phyloP scores from a whole-genome alignment of 2,329 filamentous ascomycete genomes.

The Aspergillus carbonarius region DNA sequence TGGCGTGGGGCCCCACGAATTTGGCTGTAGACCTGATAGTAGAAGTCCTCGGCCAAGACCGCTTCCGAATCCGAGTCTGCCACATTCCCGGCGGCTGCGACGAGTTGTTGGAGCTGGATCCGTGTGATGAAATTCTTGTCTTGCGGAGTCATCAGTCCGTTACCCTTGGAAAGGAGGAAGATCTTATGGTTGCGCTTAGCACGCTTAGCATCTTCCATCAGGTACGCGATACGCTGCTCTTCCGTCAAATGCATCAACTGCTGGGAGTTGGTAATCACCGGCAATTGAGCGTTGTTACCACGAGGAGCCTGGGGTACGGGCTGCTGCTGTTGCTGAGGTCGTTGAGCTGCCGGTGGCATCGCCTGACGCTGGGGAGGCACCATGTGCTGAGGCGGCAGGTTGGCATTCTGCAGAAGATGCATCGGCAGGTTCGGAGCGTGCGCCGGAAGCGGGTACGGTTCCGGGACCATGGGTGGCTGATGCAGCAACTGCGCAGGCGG shows the following conservation, averaged over 20 bases:
- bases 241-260: conserved; percentile 77
- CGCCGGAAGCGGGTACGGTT: conserved; percentile 44
- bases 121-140: conserved; percentile 99
- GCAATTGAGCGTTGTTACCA: conserved; percentile 38
- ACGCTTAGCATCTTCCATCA: conserved; percentile 89
- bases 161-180: conserved; percentile 85
- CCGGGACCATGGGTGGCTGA: conserved; percentile 41
- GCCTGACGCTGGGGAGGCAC: conserved; percentile 40
- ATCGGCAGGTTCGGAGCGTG: conserved; percentile 57
- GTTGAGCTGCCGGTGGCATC: conserved; percentile 37
- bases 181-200: conserved; percentile 99
- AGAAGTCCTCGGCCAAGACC: conserved; percentile 88
- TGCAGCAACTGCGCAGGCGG: conserved; percentile 39
- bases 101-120: conserved; percentile 94
- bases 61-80: conserved; percentile 78
- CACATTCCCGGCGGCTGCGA: conserved; percentile 85
- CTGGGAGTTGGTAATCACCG: conserved; percentile 66
- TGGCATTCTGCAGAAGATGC: conserved; percentile 79
- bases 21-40: conserved; percentile 95
- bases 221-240: conserved; percentile 76
- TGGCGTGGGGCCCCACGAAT: conserved; percentile 87
- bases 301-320: conserved; percentile 34
- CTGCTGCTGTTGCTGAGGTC: conserved; percentile 35
- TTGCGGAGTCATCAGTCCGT: conserved; percentile 97
- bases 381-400: conserved; percentile 55